Base-by-base conservation (phyloP, 2,329 filamentous ascomycete genomes). In the Onygenales sp. region DNA sequence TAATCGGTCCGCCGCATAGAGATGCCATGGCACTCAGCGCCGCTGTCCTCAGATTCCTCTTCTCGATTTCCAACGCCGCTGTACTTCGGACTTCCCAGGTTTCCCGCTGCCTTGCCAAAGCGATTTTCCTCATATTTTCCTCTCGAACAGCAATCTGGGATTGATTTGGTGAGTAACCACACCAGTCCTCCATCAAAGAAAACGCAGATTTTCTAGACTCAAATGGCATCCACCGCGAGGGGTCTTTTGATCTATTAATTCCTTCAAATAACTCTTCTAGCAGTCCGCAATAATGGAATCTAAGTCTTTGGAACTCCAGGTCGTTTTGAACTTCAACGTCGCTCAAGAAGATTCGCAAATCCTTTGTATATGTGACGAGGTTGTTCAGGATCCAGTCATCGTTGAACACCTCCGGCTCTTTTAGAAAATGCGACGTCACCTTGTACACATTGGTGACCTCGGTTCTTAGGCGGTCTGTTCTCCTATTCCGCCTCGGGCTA, bases 101-200 rank as follows among this genome's bases (percentile, higher is more conserved):
- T 17, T 86, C 82, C 54, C 78, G 74, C 55, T 93, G 88, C 53
- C 89, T 86, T 51, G 92, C 84, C 38, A 95, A 84, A 59, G 93
- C 78, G 2, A 87, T 89, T 60, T 91, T 87, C 43, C 89, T 81
- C 85, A 96, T 94, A 38, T 82, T 86, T 57, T 95, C 87, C 69
- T 96, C 91, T 57, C 89, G 80, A 54, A 85, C 84, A 5, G 85
- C 82, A 42, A 95, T 87, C 59, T 94, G 87, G 11, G 75, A 78
- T 66, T 94, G 89, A 59, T 96, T 95, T 0, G 91, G 89, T 7
- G 91, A 95, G 67, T 94, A 96, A 2, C 93, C 93, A 66, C 93
- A 98, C 94, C 94, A 98, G 59, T 97, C 92, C 70, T 98, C 93
- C 91, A 98, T 97, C 47, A 98, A 74, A 0, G 91, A 85, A 65